phyloP scores from a whole-genome alignment of 2,329 filamentous ascomycete genomes.

The Fusarium cyanostomum region DNA sequence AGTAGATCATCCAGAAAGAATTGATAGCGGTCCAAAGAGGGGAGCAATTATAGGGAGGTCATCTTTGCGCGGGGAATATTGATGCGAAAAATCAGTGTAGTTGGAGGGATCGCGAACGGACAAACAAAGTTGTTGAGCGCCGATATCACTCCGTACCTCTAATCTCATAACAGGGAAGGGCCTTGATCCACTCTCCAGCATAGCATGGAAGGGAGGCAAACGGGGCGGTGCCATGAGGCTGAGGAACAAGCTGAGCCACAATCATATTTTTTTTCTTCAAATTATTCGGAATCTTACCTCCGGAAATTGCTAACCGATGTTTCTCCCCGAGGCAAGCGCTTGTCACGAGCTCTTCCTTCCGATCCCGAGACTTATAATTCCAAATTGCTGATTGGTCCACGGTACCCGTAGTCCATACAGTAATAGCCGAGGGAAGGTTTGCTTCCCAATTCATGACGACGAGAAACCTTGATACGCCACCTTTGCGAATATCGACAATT shows the following conservation, averaged over 20 bases:
- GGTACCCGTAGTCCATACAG: constrained; percentile 30
- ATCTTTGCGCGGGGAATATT: constrained; percentile 25
- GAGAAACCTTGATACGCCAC: constrained; percentile 39
- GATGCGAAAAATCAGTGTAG: constrained; percentile 26
- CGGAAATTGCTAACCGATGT: constrained; percentile 26
- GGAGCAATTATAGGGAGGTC: constrained; percentile 24
- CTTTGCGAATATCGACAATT: constrained; percentile 35
- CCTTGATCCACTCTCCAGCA: neutral
- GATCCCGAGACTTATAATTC: constrained; percentile 46
- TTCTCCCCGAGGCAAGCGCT: constrained; percentile 29
- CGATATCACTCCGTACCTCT: constrained; percentile 36
- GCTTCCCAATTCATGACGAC: constrained; percentile 43
- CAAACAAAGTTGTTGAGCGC: constrained; percentile 40
- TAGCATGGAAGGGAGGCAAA: neutral
- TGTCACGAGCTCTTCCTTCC: constrained; percentile 38
- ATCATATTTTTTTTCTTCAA: neutral
- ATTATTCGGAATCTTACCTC: constrained; percentile 22
- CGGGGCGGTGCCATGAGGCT: constrained; percentile 25
- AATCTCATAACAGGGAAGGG: constrained; percentile 36
- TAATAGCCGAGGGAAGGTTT: constrained; percentile 47
- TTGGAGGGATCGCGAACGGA: constrained; percentile 37
- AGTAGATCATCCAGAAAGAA: neutral
- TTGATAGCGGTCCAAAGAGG: neutral
- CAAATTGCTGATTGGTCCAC: constrained; percentile 39
- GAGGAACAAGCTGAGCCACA: neutral